phyloP scores from a whole-genome alignment of 139 green algal genomes.

The Nannochloris sp. region DNA sequence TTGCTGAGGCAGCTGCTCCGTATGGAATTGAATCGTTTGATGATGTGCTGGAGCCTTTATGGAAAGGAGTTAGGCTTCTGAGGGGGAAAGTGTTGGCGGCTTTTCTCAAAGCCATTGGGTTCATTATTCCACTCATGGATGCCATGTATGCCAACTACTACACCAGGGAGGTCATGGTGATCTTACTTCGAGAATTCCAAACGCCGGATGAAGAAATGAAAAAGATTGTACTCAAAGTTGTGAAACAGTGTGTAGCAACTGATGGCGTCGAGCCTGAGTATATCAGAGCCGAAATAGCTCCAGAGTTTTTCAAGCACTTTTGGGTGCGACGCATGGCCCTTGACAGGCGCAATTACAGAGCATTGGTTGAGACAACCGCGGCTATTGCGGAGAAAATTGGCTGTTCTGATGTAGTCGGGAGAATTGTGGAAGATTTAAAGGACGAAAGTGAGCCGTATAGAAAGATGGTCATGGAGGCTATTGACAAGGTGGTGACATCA shows the following conservation, averaged over 20 bases:
- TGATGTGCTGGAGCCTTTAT: constrained; percentile 94
- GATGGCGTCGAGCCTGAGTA: constrained; percentile 94
- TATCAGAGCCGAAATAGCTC: constrained; percentile 76
- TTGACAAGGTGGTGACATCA: constrained; percentile 56
- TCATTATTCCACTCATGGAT: constrained; percentile 99
- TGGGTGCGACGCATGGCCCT: constrained; percentile 97
- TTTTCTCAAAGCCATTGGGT: constrained; percentile 90
- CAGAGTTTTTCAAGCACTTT: constrained; percentile 95
- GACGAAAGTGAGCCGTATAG: constrained; percentile 97
- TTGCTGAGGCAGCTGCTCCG: constrained; percentile 88
- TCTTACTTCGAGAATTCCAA: constrained; percentile 87
- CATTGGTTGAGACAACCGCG: constrained; percentile 94
- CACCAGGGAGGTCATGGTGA: constrained; percentile 94
- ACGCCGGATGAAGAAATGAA: constrained; percentile 99
- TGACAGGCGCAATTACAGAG: constrained; percentile 86
- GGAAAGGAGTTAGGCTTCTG: constrained; percentile 89
- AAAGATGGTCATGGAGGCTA: constrained; percentile 93
- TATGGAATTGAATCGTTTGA: constrained; percentile 99
- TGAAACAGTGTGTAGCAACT: constrained; percentile 95
- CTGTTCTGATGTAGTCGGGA: constrained; percentile 76
- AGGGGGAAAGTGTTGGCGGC: constrained; percentile 85
- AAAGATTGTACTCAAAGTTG: constrained; percentile 99
- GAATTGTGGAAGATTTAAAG: constrained; percentile 98
- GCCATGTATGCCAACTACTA: constrained; percentile 97
- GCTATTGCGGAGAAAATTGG: constrained; percentile 78